Evolutionary conservation across 352 stramenopile species (phyloP), one percentile per base, ranked within the genome.

Genomic region (Aphanomyces invadans): DNA sequence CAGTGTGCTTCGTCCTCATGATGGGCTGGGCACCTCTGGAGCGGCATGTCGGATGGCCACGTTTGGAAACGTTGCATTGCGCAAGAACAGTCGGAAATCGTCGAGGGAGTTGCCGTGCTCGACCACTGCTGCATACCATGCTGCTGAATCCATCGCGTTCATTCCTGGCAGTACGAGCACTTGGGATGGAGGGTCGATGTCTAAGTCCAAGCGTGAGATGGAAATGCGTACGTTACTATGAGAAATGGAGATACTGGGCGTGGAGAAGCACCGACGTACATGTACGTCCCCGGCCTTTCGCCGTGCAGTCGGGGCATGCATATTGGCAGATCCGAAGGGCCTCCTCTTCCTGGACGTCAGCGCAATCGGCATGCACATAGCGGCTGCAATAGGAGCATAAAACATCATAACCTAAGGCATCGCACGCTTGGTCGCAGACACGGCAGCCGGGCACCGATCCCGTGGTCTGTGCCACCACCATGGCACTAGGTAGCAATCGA

Each of bases 291-390:
- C 80, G 62, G 25, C 76, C 77, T 26, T 78, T 69, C 21, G 79
- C 73, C 54, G 57, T 73, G 63, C 77, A 87, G 23, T 66, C 17
- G 17, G 49, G 48, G 45, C 81, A 89, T 1, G 77, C 77, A 61
- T 81, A 86, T 53, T 84, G 78, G 62, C 76, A 69, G n/a, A 84
- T 76, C n/a, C 73, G 70, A 63, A 89, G 73, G 38, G 76, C 79
- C 56, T 83, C 76, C 17, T 76, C 71, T 53, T 89, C 81, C 68
- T 42, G 79, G 42, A 88, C 48, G 28, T 78, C 67, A 23, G 74
- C 71, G 70, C 81, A 89, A 29, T 61, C 71, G 17, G 77, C 79
- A 62, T 89, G 81, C 45, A 78, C 70, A 76, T 79, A 89, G 21
- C 67, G 75, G n/a, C 70, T 69, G 65, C 81, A 89, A 26, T 38